A percentile compares a stretch with the other conserved stretches of the same genome.
Evolutionary conservation across 2,329 filamentous ascomycete genomes (phyloP).

Genomic region (Myriosclerotinia duriaeana): DNA sequence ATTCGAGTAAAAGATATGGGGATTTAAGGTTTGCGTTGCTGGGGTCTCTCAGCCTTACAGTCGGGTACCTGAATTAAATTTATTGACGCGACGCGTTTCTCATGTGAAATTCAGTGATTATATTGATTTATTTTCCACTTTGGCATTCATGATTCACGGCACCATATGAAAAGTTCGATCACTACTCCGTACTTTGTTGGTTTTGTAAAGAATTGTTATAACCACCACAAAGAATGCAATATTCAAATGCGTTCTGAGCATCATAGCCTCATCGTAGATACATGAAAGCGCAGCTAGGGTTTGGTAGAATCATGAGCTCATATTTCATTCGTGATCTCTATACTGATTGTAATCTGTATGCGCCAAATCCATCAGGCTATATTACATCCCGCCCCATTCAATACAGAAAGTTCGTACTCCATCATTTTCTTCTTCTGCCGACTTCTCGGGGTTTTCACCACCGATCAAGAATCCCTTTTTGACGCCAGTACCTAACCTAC

Average conservation of each 20-base stretch:
- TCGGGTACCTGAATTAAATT: background rate
- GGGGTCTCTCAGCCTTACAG: conserved; percentile 20
- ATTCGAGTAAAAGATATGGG: conserved; percentile 23
- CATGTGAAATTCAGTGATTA: background rate
- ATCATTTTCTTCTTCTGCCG: conserved; percentile 40
- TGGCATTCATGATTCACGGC: too few relatives aligned
- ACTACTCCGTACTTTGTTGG: too few relatives aligned
- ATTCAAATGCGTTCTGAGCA: too few relatives aligned
- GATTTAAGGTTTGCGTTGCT: background rate
- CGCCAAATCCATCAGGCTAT: background rate
- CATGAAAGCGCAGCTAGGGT: background rate
- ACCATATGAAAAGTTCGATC: too few relatives aligned
- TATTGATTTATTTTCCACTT: background rate
- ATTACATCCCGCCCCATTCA: conserved; percentile 91
- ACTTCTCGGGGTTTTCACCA: conserved; percentile 52
- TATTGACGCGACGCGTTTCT: background rate
- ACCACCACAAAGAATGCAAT: too few relatives aligned
- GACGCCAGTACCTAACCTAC: conserved; percentile 85
- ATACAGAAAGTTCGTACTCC: conserved; percentile 74
- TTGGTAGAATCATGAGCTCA: background rate
- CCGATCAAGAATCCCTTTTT: conserved; percentile 95
- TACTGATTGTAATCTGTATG: background rate
- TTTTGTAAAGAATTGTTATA: too few relatives aligned
- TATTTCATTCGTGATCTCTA: background rate
- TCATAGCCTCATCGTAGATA: background rate